Evolutionary conservation across 1,284 basidiomycete genomes (phyloP), one percentile per base, ranked within the genome.

Genomic region (Athelia sp.): DNA sequence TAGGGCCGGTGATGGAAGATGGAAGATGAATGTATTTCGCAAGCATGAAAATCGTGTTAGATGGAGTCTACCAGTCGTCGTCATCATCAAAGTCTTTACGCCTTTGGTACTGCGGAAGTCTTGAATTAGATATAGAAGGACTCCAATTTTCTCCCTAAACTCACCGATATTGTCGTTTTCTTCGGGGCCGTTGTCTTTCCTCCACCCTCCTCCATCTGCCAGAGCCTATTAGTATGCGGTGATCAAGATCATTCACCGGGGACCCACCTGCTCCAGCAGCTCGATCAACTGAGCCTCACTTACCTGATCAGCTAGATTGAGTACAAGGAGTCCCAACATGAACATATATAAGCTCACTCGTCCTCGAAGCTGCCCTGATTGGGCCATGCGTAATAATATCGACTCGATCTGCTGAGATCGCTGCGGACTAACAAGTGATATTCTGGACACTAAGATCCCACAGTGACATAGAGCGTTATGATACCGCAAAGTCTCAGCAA

Each of bases 271-370:
- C 63, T 98, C 92, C 49, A 99, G 76, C 17, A 99, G 72, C 32
- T 86, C 87, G 61, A 98, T 96, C 51, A 99, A 76, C 63, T 96
- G 93, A 43, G 82, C 77, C 65, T 99, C 96, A 22, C 81, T 86
- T 40, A 40, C 36, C 36, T 40, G 19, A 21, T 40, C 36, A 40
- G 4, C 15, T n/a, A 9, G 9, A 40, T 40, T 29, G n/a, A 40
- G 36, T 17, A n/a, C 19, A 40, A 17, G 36, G 36, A 40, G 36
- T 6, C 26, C 26, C 26, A 29, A n/a, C 15, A 40, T 4, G 36
- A 21, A 40, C 15, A 40, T 6, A n/a, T 40, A 21, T 6, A 40
- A 40, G 36, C 36, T 40, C 19, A 99, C 87, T 49, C 87, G 78
- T 11, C 89, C 88, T 49, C 88, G 78, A 44, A 98, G 72, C 67